Evolutionary conservation across 2,329 filamentous ascomycete genomes (phyloP).

Genomic region (Didymella pomorum): DNA sequence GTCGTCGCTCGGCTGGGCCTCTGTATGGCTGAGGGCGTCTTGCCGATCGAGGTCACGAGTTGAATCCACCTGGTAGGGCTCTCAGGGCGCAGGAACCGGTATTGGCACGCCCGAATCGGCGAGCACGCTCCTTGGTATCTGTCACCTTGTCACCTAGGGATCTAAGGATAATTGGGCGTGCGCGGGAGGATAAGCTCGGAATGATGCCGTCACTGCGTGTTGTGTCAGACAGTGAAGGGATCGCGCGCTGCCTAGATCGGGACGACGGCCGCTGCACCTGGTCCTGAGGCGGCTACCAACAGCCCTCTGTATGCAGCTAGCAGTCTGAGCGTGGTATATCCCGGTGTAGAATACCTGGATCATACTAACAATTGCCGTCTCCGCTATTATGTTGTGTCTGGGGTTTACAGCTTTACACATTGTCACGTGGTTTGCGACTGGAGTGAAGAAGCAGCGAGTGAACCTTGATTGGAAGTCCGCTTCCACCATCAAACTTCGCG

Average conservation of each 20-base stretch:
- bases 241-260: constrained; percentile 33
- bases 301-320: constrained; percentile 14
- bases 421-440: constrained; percentile 7
- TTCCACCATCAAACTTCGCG: neutral
- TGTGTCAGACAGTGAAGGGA: constrained; percentile 32
- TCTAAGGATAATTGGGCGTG: constrained; percentile 31
- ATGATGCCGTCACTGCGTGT: constrained; percentile 46
- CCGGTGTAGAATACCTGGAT: constrained; percentile 5
- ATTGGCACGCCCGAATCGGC: constrained; percentile 45
- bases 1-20: constrained; percentile 49
- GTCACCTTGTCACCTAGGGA: constrained; percentile 36
- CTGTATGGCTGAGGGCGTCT: constrained; percentile 44
- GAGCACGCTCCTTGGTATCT: constrained; percentile 26
- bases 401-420: neutral
- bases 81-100: constrained; percentile 36
- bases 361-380: constrained; percentile 2
- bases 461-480: neutral
- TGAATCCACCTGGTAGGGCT: constrained; percentile 33
- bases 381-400: constrained; percentile 10
- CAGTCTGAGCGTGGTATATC: constrained; percentile 1
- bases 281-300: constrained; percentile 8
- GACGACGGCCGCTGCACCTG: constrained; percentile 11
- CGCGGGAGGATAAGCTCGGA: constrained; percentile 49
- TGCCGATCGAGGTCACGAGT: constrained; percentile 44
- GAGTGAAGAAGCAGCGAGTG: neutral